Conservation (phyloP, 2,329 filamentous ascomycete species). For the Phoma herbarum region DNA sequence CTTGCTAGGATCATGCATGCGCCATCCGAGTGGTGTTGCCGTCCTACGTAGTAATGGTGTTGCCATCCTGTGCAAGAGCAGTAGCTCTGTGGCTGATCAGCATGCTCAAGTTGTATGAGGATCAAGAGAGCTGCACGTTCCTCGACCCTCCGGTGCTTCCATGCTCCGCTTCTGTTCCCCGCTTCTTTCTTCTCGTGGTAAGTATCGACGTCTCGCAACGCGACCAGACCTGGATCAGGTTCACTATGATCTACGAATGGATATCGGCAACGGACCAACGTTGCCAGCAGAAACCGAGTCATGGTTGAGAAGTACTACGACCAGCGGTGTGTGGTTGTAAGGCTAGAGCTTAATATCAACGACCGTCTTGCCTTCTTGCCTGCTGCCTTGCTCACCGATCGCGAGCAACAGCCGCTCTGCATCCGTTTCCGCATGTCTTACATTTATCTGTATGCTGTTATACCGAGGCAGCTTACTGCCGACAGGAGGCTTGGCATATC, state of each 20-base stretch:
- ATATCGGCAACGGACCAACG: not conserved
- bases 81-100: not conserved
- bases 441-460: not conserved
- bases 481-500: not conserved
- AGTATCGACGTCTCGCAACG: not conserved
- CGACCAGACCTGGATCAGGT: not conserved
- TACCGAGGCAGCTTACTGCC: not conserved
- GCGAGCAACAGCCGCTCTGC: not conserved
- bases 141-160: not conserved
- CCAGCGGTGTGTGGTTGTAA: slow-evolving; percentile 6
- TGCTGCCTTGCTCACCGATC: slow-evolving; percentile 14
- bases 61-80: not conserved
- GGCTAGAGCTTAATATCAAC: not conserved
- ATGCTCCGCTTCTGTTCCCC: not conserved
- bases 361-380: not conserved
- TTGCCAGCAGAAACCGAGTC: not conserved
- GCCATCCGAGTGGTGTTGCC: no score
- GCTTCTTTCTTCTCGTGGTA: not conserved
- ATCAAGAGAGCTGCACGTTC: not conserved
- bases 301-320: not conserved
- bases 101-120: not conserved
- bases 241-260: not conserved
- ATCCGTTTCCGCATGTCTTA: not conserved
- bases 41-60: no score
- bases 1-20: not conserved